Percentiles rank a stretch among this genome's conserved stretches.
Conservation (phyloP, 176 grass and related monocot genomes). For the Avena eriantha region DNA sequence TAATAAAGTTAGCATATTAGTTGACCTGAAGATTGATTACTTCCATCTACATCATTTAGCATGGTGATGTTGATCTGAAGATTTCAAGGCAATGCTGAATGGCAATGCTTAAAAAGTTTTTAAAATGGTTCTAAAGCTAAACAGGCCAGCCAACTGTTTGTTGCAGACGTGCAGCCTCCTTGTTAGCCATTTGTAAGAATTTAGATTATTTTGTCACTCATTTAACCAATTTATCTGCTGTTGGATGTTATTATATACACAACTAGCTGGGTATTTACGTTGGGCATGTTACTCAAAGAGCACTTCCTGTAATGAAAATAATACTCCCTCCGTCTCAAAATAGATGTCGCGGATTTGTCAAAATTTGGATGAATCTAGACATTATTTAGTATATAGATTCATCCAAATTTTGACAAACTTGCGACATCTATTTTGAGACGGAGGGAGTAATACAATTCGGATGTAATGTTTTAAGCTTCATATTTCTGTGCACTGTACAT, state of each 20-base stretch:
- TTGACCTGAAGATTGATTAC: background rate
- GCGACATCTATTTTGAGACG: no score
- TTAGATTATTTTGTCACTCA: background rate
- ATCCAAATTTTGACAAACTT: no score
- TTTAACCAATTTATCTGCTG: background rate
- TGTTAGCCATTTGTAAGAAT: background rate
- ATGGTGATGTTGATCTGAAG: conserved; percentile 16
- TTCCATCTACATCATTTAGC: background rate
- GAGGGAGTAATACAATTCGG: no score
- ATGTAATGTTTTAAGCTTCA: no score
- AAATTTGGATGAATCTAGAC: no score
- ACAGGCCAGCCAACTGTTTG: background rate
- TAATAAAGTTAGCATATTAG: background rate
- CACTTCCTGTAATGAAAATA: background rate
- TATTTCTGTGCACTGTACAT: no score
- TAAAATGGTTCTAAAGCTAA: background rate
- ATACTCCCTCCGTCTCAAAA: background rate
- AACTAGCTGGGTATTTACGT: background rate
- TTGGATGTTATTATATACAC: background rate
- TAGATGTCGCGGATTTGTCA: no score
- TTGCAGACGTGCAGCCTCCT: background rate
- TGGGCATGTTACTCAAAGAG: background rate
- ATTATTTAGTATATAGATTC: no score
- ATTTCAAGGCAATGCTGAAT: background rate
- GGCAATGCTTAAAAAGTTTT: background rate